Percentiles rank a stretch among this genome's conserved stretches.
phyloP scores from a whole-genome alignment of 495 filamentous ascomycete genomes.

The Tetracladium setigerum region DNA sequence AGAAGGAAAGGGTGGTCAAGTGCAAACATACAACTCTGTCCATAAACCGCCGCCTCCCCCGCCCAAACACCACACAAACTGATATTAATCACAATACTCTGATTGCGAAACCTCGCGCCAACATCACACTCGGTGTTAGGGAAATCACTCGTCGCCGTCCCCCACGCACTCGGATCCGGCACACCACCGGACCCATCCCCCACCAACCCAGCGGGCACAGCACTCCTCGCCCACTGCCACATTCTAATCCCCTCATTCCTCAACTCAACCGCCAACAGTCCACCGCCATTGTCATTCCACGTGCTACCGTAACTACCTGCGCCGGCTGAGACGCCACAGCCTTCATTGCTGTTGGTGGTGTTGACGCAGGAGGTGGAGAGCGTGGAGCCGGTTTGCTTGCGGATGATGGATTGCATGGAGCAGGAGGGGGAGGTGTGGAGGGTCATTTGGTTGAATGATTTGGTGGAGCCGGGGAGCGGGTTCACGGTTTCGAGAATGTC shows the following conservation, averaged over 20 bases:
- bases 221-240: conserved; percentile 49
- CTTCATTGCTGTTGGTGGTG: conserved; percentile 30
- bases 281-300: conserved; percentile 53
- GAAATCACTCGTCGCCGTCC: conserved; percentile 50
- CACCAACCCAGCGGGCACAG: conserved; percentile 28
- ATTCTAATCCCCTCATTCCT: conserved; percentile 48
- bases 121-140: conserved; percentile 51
- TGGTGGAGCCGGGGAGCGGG: conserved; percentile 32
- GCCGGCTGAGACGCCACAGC: conserved; percentile 21
- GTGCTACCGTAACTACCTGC: conserved; percentile 40
- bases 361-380: conserved; percentile 44
- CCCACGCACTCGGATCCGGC: conserved; percentile 55
- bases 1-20: conserved; percentile 1
- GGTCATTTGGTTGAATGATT: conserved; percentile 52
- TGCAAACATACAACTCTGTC: conserved; percentile 33
- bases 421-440: conserved; percentile 59
- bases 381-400: conserved; percentile 36
- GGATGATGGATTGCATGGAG: conserved; percentile 38
- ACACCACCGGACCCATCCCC: conserved; percentile 37
- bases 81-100: conserved; percentile 62
- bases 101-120: conserved; percentile 48
- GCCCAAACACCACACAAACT: conserved; percentile 65
- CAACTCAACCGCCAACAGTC: conserved; percentile 61
- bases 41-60: conserved; percentile 23
- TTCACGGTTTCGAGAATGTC: conserved; percentile 71